Base-by-base conservation (phyloP, 1,139 yeast species). In the Candida frijolesensis region DNA sequence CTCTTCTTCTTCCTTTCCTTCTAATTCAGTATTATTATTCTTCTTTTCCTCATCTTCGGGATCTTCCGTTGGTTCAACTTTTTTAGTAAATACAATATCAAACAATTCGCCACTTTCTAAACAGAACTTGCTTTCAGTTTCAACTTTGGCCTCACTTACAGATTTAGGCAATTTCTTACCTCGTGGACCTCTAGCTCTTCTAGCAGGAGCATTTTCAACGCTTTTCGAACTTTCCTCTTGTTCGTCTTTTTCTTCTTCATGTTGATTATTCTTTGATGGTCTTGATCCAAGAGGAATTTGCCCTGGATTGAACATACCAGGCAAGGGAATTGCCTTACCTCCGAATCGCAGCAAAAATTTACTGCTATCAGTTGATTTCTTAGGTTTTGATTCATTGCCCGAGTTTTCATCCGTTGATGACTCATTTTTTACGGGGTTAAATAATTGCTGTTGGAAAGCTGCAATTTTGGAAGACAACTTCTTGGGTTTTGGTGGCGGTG, bases 401-500 rank as follows among this genome's bases (percentile, higher is more conserved):
- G 29, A 29, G 12, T 39, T 15, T 19, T 32, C 48, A 7, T 45
- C 43, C 22, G 44, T 16, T 3, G 47, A 37, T 22, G 46, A 11
- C 14, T n/a, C 16, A n/a, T 14, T 22, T 11, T 48, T 85, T 84
- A 79, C 29, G 16, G 52, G 49, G 19, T 51, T 48, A 40, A 54
- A 55, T n/a, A 55, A 46, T 45, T 55, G 58, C 60, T 85, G 87
- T 61, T 87, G 95, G 63, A 87, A 87, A 0, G 91, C 91, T 1
- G 92, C 91, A 54, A 87, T 87, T 56, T 79, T 85, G 0, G 90
- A 84, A 0, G 92, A 85, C 19, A 89, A 83, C 57, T 87, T 87
- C 61, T 86, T 86, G 1, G 92, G 92, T 35, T 83, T 84, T 30
- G 84, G 85, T 3, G 91, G 91, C 11, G 88, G 87, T 0, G 72